These are phyloP conservation scores for Beta macrorhiza DNA, from an alignment of 179 eudicot species.

Conservation along the genomic window DNA sequence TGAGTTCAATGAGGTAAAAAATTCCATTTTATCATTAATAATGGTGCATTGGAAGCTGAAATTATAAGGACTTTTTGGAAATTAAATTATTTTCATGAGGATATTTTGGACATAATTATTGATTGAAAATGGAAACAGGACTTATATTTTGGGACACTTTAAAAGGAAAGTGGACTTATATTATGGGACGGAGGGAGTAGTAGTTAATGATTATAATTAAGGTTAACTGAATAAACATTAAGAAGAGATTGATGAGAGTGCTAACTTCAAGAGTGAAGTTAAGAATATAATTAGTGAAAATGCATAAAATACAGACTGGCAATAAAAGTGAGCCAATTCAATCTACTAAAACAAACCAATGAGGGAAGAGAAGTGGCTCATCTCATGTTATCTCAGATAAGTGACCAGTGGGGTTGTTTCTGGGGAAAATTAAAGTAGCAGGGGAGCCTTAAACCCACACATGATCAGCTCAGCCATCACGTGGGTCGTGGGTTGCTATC, in stretches of 20 bases:
- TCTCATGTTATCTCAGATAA: conserved; percentile 21
- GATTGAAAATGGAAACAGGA: too few relatives aligned
- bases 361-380: not conserved
- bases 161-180: too few relatives aligned
- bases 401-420: conserved; percentile 26
- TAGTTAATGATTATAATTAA: conserved; percentile 28
- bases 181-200: too few relatives aligned
- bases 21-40: too few relatives aligned
- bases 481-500: conserved; percentile 22
- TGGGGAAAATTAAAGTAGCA: conserved; percentile 17
- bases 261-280: conserved; percentile 22
- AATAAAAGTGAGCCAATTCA: conserved; percentile 11
- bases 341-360: conserved; percentile 29
- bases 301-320: conserved; percentile 3
- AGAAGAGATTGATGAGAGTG: not conserved
- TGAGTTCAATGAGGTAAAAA: too few relatives aligned
- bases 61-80: too few relatives aligned
- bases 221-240: conserved; percentile 12
- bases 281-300: conserved; percentile 19
- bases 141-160: too few relatives aligned
- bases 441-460: conserved; percentile 23
- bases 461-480: conserved; percentile 37
- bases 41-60: too few relatives aligned
- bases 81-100: too few relatives aligned
- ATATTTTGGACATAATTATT: too few relatives aligned